These are phyloP conservation scores for Bombardia bombarda DNA, from an alignment of 495 filamentous ascomycete species.

Conservation along the genomic window DNA sequence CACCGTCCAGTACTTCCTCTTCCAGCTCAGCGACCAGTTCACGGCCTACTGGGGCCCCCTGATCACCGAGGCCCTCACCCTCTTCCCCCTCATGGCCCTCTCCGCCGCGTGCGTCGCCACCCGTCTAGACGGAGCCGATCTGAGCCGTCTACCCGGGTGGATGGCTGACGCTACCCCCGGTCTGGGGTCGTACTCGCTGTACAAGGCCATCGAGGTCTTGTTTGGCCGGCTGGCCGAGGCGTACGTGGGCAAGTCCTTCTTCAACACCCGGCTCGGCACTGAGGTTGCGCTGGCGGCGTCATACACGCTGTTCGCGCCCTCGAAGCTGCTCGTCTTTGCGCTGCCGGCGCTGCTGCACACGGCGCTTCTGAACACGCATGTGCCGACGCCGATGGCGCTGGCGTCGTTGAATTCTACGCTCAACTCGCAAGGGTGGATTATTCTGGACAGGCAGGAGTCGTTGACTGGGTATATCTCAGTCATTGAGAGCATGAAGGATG, in stretches of 20 bases:
- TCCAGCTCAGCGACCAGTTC: constrained; percentile 51
- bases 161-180: constrained; percentile 51
- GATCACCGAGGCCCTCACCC: constrained; percentile 61
- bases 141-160: constrained; percentile 46
- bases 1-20: constrained; percentile 58
- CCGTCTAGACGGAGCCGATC: constrained; percentile 50
- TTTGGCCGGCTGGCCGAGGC: constrained; percentile 42
- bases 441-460: constrained; percentile 76
- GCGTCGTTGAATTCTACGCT: constrained; percentile 57
- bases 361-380: constrained; percentile 62
- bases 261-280: constrained; percentile 64
- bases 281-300: constrained; percentile 54
- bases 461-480: constrained; percentile 89
- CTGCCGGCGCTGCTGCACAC: constrained; percentile 67
- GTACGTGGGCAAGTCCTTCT: constrained; percentile 50
- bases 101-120: constrained; percentile 58
- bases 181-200: constrained; percentile 55
- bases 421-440: constrained; percentile 41
- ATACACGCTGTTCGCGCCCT: constrained; percentile 60
- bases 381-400: constrained; percentile 44
- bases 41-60: constrained; percentile 66
- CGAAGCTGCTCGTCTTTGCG: constrained; percentile 53
- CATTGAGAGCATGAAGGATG: constrained; percentile 58
- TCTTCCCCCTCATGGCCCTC: constrained; percentile 64
- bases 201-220: constrained; percentile 48